Percentiles rank a stretch among this genome's conserved stretches.
Evolutionary conservation across 1,139 yeast genomes (phyloP).

Genomic region (Hyphopichia buzzinii): DNA sequence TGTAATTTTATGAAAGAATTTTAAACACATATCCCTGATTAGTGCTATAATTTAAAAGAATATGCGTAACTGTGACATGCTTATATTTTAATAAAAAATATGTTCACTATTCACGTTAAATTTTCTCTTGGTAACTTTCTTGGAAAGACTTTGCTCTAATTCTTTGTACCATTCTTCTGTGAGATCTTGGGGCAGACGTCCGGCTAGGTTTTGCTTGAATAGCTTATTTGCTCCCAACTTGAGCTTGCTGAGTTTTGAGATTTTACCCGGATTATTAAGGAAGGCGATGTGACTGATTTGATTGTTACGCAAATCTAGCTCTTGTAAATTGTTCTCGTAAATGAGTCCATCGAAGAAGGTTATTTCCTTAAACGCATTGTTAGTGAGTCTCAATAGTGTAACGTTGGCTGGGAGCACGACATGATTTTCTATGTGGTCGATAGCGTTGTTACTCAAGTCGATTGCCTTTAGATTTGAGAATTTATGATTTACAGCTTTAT

Average conservation of each 20-base stretch:
- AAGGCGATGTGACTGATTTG: conserved; percentile 8
- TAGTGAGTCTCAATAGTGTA: conserved; percentile 9
- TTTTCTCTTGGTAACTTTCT: conserved; percentile 17
- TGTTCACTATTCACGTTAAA: conserved; percentile 28
- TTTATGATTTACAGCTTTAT: not conserved
- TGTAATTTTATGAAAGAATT: too few species aligned
- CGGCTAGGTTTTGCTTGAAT: conserved; percentile 10
- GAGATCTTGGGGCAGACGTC: conserved; percentile 8
- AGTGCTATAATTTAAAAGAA: too few species aligned
- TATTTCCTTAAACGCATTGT: conserved; percentile 10
- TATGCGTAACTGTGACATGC: too few species aligned
- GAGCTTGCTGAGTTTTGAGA: conserved; percentile 12
- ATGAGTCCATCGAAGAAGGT: not conserved
- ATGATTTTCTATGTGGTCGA: conserved; percentile 13
- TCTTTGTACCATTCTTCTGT: conserved; percentile 21
- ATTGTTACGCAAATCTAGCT: conserved; percentile 22
- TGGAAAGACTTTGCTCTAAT: conserved; percentile 22
- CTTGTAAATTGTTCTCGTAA: conserved; percentile 10
- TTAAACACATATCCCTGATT: too few species aligned
- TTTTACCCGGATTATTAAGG: not conserved
- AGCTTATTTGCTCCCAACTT: conserved; percentile 21
- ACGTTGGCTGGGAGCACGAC: conserved; percentile 17
- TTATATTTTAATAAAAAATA: conserved; percentile 12
- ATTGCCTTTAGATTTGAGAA: not conserved
- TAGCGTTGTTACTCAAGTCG: conserved; percentile 15